phyloP scores from a whole-genome alignment of 805 yeast genomes.

The Zygosaccharomyces rouxii region DNA sequence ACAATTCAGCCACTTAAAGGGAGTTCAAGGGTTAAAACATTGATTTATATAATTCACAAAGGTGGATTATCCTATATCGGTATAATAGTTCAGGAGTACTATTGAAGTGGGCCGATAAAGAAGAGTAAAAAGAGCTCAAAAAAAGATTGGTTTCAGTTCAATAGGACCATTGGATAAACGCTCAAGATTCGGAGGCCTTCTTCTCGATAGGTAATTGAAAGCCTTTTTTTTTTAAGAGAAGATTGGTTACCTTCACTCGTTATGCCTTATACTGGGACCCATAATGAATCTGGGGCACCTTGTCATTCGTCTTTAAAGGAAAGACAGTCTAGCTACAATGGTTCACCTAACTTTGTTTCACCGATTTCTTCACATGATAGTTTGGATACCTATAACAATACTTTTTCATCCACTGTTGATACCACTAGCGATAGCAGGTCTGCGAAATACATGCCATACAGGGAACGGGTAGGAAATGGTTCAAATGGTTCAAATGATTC shows the following conservation, averaged over 20 bases:
- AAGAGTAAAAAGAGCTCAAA: conserved; percentile 2
- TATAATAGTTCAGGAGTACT: background rate
- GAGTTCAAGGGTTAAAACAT: background rate
- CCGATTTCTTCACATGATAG: conserved; percentile 1
- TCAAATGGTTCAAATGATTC: conserved; percentile 5
- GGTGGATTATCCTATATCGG: background rate
- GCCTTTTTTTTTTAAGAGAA: background rate
- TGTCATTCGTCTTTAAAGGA: conserved; percentile 27
- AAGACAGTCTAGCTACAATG: conserved; percentile 18
- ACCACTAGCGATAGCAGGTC: conserved; percentile 9
- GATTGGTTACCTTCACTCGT: background rate
- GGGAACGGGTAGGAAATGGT: background rate
- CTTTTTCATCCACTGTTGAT: conserved; percentile 10
- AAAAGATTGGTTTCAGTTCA: background rate
- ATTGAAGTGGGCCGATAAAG: background rate
- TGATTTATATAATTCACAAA: background rate
- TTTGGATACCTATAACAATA: conserved; percentile 1
- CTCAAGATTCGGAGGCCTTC: conserved; percentile 1
- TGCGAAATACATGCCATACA: conserved; percentile 2
- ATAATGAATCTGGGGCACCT: conserved; percentile 23
- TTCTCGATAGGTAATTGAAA: background rate
- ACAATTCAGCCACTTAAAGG: background rate
- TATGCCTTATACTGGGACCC: conserved; percentile 36
- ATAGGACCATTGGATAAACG: background rate
- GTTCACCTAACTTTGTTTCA: conserved; percentile 1